Evolutionary conservation across 2,329 filamentous ascomycete species (phyloP).

Genomic region (Penicillium sp.): DNA sequence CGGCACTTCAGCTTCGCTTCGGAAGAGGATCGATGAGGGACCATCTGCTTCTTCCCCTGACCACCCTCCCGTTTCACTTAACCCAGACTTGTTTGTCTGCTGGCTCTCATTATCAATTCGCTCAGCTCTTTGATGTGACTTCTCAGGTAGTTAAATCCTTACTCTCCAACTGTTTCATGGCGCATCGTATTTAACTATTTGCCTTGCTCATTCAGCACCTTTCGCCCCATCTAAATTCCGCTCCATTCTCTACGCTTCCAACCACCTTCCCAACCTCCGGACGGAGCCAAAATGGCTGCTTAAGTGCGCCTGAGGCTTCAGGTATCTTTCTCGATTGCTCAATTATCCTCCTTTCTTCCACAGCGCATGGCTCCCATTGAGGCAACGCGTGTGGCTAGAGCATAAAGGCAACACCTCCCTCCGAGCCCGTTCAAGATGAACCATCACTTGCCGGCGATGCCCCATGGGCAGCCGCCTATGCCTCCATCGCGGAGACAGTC

Average conservation of each 20-base stretch:
- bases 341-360: constrained; percentile 28
- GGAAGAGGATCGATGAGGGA: constrained; percentile 19
- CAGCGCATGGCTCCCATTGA: constrained; percentile 48
- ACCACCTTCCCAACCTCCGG: constrained; percentile 15
- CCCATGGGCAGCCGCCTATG: constrained; percentile 55
- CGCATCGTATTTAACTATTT: constrained; percentile 17
- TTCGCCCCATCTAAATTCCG: constrained; percentile 12
- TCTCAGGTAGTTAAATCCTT: constrained; percentile 6
- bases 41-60: constrained; percentile 9
- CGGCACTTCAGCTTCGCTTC: constrained; percentile 27
- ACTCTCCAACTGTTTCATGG: neutral
- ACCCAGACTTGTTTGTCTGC: constrained; percentile 8
- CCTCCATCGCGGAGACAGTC: constrained; percentile 53
- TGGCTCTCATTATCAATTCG: constrained; percentile 3
- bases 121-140: constrained; percentile 4
- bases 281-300: constrained; percentile 41
- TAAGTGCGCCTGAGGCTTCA: constrained; percentile 33
- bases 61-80: constrained; percentile 5
- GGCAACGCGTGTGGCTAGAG: constrained; percentile 45
- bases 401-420: constrained; percentile 38
- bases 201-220: constrained; percentile 12
- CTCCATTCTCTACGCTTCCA: constrained; percentile 14
- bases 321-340: constrained; percentile 12
- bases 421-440: constrained; percentile 48
- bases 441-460: constrained; percentile 50